A percentile compares a stretch with the other conserved stretches of the same genome.
Conservation (phyloP, 768 basidiomycete species). For the Boletus reticuloceps region DNA sequence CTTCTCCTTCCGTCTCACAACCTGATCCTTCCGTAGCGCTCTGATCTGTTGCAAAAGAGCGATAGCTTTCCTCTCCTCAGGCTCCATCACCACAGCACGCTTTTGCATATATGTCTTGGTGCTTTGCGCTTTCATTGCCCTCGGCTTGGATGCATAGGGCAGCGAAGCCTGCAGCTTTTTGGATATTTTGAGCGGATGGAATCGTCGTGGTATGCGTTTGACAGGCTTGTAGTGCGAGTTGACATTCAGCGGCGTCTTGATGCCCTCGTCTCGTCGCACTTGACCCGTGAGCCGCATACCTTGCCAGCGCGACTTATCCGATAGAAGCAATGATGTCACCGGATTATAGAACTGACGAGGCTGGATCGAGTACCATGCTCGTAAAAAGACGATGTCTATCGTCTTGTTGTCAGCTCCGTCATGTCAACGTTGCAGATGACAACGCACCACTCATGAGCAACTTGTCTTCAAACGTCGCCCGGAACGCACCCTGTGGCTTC, state of each 20-base stretch:
- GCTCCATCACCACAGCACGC: conserved; percentile 92
- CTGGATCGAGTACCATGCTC: conserved; percentile 95
- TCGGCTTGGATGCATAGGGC: conserved; percentile 92
- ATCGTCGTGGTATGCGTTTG: conserved; percentile 75
- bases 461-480: conserved; percentile 99
- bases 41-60: conserved; percentile 92
- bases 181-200: conserved; percentile 87
- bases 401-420: not conserved
- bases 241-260: conserved; percentile 75
- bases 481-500: conserved; percentile 94
- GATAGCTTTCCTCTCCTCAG: conserved; percentile 91
- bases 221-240: conserved; percentile 90
- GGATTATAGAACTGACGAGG: conserved; percentile 97
- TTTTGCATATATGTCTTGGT: conserved; percentile 87
- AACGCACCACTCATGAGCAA: conserved; percentile 88
- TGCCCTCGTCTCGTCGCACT: conserved; percentile 79
- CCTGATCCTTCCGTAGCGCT: conserved; percentile 87
- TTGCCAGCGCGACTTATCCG: conserved; percentile 79
- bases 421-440: not conserved
- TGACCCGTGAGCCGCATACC: conserved; percentile 97
- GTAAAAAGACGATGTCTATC: conserved; percentile 88
- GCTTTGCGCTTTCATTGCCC: conserved; percentile 71
- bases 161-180: conserved; percentile 87
- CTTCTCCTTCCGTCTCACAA: conserved; percentile 75
- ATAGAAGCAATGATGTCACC: conserved; percentile 84